phyloP scores from a whole-genome alignment of 1,139 yeast species.

The Hanseniaspora sp. region DNA sequence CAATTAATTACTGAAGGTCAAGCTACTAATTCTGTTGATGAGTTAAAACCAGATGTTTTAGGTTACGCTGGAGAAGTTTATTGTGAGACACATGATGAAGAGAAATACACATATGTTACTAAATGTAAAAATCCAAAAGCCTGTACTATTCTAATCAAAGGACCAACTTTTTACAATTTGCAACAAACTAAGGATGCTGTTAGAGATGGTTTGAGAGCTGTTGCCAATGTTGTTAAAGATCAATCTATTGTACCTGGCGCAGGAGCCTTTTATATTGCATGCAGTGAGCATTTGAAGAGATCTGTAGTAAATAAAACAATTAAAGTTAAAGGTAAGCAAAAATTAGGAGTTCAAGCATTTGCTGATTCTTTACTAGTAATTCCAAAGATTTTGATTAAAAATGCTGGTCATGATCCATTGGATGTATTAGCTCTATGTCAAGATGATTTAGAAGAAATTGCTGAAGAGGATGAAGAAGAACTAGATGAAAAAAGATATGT shows the following conservation, averaged over 20 bases:
- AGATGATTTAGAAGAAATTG: constrained; percentile 53
- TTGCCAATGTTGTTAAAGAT: constrained; percentile 81
- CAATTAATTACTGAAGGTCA: constrained; percentile 95
- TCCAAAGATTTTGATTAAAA: constrained; percentile 85
- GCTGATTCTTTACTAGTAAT: constrained; percentile 82
- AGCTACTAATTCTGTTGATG: constrained; percentile 96
- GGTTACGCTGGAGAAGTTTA: constrained; percentile 88
- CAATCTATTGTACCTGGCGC: constrained; percentile 87
- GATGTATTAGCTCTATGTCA: constrained; percentile 69
- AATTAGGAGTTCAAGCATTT: constrained; percentile 86
- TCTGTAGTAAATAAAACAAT: constrained; percentile 36
- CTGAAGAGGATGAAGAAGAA: constrained; percentile 41
- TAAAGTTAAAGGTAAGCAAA: constrained; percentile 70
- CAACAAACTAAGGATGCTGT: constrained; percentile 94
- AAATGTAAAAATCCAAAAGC: constrained; percentile 86
- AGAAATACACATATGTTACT: constrained; percentile 90
- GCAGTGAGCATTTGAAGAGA: constrained; percentile 53
- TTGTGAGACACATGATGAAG: constrained; percentile 92
- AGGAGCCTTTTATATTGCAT: constrained; percentile 86
- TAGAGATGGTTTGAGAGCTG: constrained; percentile 92
- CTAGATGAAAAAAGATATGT: constrained; percentile 70
- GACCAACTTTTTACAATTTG: constrained; percentile 79
- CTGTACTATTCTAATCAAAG: constrained; percentile 83
- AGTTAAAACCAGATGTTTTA: constrained; percentile 67
- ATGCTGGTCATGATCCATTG: constrained; percentile 82